Percentiles rank a stretch among this genome's conserved stretches.
Conservation (phyloP, 2,329 filamentous ascomycete genomes). For the Madurella fahalii region DNA sequence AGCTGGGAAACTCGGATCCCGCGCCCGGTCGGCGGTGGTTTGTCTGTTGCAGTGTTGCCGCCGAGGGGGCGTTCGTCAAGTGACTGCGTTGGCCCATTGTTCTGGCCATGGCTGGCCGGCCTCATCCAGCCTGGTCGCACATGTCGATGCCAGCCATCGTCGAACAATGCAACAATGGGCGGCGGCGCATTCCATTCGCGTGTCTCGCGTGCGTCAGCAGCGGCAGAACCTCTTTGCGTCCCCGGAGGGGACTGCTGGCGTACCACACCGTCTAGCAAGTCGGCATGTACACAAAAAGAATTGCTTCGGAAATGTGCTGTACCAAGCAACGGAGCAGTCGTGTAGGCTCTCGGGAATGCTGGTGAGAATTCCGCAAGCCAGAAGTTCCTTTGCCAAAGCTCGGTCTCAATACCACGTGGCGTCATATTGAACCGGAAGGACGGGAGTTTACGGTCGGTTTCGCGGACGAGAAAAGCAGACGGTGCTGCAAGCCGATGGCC, state of each 20-base stretch:
- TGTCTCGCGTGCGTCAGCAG: too few relatives aligned
- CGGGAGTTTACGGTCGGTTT: constrained; percentile 8
- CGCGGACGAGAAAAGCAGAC: background rate
- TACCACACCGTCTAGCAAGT: too few relatives aligned
- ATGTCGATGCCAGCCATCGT: background rate
- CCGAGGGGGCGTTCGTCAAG: constrained; percentile 12
- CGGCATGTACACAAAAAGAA: too few relatives aligned
- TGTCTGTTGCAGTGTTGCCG: constrained; percentile 3
- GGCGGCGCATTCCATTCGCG: background rate
- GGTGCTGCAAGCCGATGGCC: background rate
- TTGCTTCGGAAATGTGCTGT: too few relatives aligned
- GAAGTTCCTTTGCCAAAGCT: background rate
- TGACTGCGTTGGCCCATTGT: constrained; percentile 7
- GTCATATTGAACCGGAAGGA: constrained; percentile 11
- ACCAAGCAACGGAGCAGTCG: too few relatives aligned
- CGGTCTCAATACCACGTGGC: constrained; percentile 13
- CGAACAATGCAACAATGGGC: background rate
- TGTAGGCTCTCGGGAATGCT: background rate
- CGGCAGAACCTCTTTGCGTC: too few relatives aligned
- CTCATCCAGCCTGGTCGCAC: background rate
- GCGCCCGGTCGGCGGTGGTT: background rate
- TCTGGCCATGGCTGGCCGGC: background rate
- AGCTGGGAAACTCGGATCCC: constrained; percentile 8
- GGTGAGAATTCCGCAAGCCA: background rate
- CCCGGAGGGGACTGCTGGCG: too few relatives aligned